Evolutionary conservation across 2,329 filamentous ascomycete genomes (phyloP).

Genomic region (Metarhizium rileyi): DNA sequence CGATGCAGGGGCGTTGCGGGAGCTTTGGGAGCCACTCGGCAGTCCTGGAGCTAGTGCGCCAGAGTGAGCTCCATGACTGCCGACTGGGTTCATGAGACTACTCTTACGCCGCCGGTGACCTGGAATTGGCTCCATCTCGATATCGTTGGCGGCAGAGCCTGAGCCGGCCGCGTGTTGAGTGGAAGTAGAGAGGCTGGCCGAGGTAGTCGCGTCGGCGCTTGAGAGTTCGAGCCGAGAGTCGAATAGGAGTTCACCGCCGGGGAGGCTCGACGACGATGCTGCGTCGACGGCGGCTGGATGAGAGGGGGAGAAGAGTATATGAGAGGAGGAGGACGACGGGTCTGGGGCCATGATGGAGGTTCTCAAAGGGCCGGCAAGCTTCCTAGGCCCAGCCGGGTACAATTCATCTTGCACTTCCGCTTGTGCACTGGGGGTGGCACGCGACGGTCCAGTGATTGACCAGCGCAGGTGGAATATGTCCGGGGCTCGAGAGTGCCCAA

Average conservation of each 20-base stretch:
- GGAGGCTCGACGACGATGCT: neutral
- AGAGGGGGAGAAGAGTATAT: neutral
- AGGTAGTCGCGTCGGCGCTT: conserved; percentile 4
- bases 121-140: conserved; percentile 48
- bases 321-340: conserved; percentile 1
- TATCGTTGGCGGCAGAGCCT: conserved; percentile 25
- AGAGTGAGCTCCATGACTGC: conserved; percentile 11
- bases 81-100: conserved; percentile 37
- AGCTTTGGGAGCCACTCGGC: conserved; percentile 4
- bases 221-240: conserved; percentile 3
- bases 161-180: conserved; percentile 7
- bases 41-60: conserved; percentile 13
- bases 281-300: conserved; percentile 1
- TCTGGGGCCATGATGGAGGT: conserved; percentile 9
- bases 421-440: neutral
- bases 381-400: conserved; percentile 1
- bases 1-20: conserved; percentile 7
- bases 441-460: neutral
- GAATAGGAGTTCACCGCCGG: conserved; percentile 1
- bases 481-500: conserved; percentile 1
- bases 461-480: neutral
- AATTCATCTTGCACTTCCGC: neutral
- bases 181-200: conserved; percentile 9
- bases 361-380: conserved; percentile 3
- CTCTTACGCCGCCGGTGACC: conserved; percentile 47